Conservation (phyloP, 768 basidiomycete genomes). For the Mycena alexandri region DNA sequence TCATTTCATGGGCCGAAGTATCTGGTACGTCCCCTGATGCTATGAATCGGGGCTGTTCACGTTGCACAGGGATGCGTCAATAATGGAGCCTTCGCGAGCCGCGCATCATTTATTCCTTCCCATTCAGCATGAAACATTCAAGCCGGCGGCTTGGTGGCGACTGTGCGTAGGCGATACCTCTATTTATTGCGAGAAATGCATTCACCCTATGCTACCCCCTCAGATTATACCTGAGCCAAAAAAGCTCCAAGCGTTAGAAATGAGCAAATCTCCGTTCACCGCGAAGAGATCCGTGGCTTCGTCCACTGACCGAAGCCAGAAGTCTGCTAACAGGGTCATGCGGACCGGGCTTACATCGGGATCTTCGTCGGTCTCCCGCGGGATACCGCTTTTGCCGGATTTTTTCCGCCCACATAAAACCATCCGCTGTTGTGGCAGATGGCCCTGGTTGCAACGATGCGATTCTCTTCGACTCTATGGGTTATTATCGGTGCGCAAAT, state of each 20-base stretch:
- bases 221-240: no score
- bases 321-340: slow-evolving; percentile 17
- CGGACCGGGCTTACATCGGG: slow-evolving; percentile 30
- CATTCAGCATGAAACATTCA: no score
- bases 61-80: no score
- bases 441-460: slow-evolving; percentile 19
- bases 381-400: slow-evolving; percentile 12
- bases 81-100: no score
- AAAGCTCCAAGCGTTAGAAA: no score
- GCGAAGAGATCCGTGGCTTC: neutral
- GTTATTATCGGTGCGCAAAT: slow-evolving; percentile 12
- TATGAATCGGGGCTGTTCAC: no score
- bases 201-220: no score
- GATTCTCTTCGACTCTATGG: slow-evolving; percentile 2
- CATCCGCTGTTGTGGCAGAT: neutral
- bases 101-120: no score
- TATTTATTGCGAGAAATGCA: no score
- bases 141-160: no score
- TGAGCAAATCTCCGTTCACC: no score
- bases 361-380: neutral
- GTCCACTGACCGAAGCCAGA: slow-evolving; percentile 2
- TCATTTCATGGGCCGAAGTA: neutral
- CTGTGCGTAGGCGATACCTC: no score
- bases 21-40: neutral
- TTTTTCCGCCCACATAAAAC: slow-evolving; percentile 31